These are phyloP conservation scores for Psidium friedrichsthalianum DNA, from an alignment of 345 rosid species.

Conservation along the genomic window DNA sequence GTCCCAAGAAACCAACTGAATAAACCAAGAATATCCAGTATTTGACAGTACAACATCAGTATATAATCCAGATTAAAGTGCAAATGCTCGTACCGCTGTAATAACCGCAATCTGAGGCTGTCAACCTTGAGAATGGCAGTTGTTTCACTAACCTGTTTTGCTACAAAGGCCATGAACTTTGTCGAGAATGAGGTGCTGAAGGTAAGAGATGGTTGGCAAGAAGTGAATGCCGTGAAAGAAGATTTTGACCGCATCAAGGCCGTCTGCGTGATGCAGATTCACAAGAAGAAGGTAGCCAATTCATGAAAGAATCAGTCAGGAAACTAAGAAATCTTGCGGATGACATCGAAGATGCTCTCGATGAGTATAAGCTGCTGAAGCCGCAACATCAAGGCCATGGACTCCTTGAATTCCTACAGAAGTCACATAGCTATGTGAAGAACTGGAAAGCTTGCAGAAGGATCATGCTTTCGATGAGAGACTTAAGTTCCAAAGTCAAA, in stretches of 20 bases:
- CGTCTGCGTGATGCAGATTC: constrained; percentile 17
- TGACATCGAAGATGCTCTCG: constrained; percentile 23
- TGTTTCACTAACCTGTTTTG: constrained; percentile 15
- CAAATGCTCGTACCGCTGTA: background rate
- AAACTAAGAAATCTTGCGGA: constrained; percentile 20
- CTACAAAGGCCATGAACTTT: constrained; percentile 6
- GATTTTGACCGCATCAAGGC: constrained; percentile 16
- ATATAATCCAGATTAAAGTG: background rate
- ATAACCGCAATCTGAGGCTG: background rate
- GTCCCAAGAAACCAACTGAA: background rate
- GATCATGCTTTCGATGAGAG: constrained; percentile 4
- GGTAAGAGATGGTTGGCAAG: constrained; percentile 7
- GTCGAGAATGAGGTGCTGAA: constrained; percentile 7
- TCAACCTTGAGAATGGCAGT: constrained; percentile 14
- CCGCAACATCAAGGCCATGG: constrained; percentile 5
- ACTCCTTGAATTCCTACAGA: constrained; percentile 1
- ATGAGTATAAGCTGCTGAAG: constrained; percentile 16
- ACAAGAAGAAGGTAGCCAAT: constrained; percentile 6
- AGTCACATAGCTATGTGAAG: constrained; percentile 1
- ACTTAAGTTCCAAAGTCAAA: constrained; percentile 6
- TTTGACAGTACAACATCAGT: background rate
- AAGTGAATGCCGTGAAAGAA: constrained; percentile 9
- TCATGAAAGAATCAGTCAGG: constrained; percentile 12
- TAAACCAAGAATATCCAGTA: background rate
- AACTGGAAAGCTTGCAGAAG: constrained; percentile 14